Conservation (phyloP, 176 grass and related monocot genomes). For the Ensete glaucum region DNA sequence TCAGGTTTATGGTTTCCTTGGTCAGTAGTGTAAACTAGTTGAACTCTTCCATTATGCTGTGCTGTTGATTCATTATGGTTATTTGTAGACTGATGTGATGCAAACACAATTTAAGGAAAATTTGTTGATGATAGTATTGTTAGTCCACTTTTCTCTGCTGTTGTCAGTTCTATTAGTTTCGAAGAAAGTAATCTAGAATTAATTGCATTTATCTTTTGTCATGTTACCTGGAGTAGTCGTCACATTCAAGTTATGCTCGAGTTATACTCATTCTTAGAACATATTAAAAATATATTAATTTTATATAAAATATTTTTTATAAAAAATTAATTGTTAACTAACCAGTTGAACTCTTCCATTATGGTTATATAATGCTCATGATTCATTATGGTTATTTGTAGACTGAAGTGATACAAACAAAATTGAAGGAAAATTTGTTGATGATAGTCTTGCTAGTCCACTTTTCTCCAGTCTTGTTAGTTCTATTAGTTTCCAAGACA, state of each 20-base stretch:
- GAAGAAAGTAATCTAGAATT: background rate
- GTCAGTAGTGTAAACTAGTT: background rate
- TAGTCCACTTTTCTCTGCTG: background rate
- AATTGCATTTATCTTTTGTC: background rate
- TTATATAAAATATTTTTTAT: too few relatives aligned
- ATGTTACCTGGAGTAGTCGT: background rate
- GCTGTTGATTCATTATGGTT: too few relatives aligned
- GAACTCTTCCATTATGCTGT: background rate
- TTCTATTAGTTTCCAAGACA: background rate
- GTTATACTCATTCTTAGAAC: too few relatives aligned
- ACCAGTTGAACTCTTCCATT: background rate
- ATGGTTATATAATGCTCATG: background rate
- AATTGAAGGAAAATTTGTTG: background rate
- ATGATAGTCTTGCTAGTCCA: background rate
- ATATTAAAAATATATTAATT: too few relatives aligned
- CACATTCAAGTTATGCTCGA: too few relatives aligned
- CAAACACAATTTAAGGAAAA: background rate
- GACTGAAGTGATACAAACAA: background rate
- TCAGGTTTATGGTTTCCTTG: background rate
- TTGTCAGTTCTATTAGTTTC: background rate
- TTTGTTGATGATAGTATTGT: too few relatives aligned
- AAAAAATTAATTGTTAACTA: too few relatives aligned
- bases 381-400: too few relatives aligned
- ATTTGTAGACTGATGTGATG: background rate
- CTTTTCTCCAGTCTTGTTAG: background rate